phyloP scores from a whole-genome alignment of 495 filamentous ascomycete genomes.

The Aspergillus cristatus region DNA sequence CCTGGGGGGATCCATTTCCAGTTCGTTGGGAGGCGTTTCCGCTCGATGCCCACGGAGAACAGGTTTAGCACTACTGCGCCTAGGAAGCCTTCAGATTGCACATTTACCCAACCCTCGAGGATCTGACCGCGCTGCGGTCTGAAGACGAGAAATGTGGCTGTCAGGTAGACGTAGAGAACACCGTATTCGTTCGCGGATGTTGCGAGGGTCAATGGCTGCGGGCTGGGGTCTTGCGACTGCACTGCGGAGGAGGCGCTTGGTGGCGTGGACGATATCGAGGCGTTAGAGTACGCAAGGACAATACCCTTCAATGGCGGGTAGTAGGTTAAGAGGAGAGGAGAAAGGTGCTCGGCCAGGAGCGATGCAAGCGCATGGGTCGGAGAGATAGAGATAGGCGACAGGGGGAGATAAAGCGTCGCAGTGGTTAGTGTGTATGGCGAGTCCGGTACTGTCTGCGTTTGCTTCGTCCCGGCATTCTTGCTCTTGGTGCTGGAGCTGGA shows the following conservation, averaged over 20 bases:
- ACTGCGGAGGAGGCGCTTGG: slow-evolving; percentile 18
- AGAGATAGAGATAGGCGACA: slow-evolving; percentile 59
- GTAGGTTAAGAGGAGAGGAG: slow-evolving; percentile 66
- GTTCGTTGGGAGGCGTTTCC: slow-evolving; percentile 51
- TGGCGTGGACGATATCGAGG: slow-evolving; percentile 33
- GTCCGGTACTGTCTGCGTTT: slow-evolving; percentile 9
- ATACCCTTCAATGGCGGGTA: slow-evolving; percentile 62
- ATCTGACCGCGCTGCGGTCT: slow-evolving; percentile 47
- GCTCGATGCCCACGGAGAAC: slow-evolving; percentile 64
- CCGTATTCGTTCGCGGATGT: slow-evolving; percentile 58
- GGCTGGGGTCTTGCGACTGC: slow-evolving; percentile 22
- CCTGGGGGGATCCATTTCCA: slow-evolving; percentile 56
- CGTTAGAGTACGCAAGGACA: slow-evolving; percentile 60
- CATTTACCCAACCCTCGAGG: slow-evolving; percentile 59
- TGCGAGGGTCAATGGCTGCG: slow-evolving; percentile 40
- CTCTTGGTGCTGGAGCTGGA: slow-evolving; percentile 7
- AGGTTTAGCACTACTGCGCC: slow-evolving; percentile 65
- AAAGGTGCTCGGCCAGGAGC: slow-evolving; percentile 64
- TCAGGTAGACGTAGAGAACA: slow-evolving; percentile 59
- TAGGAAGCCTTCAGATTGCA: slow-evolving; percentile 64
- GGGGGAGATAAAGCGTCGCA: slow-evolving; percentile 59
- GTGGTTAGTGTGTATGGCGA: slow-evolving; percentile 55
- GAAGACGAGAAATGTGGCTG: slow-evolving; percentile 64
- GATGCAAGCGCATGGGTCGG: slow-evolving; percentile 54
- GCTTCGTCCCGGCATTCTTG: slow-evolving; percentile 2